A percentile compares a stretch with the other conserved stretches of the same genome.
phyloP scores from a whole-genome alignment of 768 basidiomycete species.

The Fibroporia radiculosa region DNA sequence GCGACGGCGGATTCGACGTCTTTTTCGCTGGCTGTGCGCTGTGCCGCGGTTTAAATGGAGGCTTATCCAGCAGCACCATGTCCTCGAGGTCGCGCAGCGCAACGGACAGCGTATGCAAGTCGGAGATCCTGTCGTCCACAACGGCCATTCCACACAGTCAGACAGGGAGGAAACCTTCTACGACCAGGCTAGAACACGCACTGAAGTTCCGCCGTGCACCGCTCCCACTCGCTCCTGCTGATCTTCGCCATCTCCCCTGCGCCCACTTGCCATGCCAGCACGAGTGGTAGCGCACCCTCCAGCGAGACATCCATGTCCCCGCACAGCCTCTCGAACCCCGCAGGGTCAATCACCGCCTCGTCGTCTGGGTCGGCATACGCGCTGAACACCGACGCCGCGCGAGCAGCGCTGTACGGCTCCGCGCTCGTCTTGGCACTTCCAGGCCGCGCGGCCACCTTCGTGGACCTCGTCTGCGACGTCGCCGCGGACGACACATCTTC shows the following conservation, averaged over 20 bases:
- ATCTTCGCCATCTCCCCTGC: slow-evolving; percentile 70
- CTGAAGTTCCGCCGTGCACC: slow-evolving; percentile 41
- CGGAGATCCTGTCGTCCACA: slow-evolving; percentile 35
- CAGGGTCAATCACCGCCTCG: slow-evolving; percentile 54
- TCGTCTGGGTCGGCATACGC: slow-evolving; percentile 49
- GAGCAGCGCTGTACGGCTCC: slow-evolving; percentile 41
- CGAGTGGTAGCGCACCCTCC: slow-evolving; percentile 64
- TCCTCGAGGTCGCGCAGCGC: slow-evolving; percentile 56
- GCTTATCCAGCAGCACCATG: slow-evolving; percentile 45
- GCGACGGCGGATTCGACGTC: slow-evolving; percentile 28
- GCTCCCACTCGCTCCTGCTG: slow-evolving; percentile 61
- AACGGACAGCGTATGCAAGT: slow-evolving; percentile 38
- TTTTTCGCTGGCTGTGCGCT: slow-evolving; percentile 27
- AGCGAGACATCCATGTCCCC: slow-evolving; percentile 61
- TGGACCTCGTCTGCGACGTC: slow-evolving; percentile 10
- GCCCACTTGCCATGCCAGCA: slow-evolving; percentile 69
- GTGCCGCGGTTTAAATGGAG: slow-evolving; percentile 22
- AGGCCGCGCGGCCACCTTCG: too few relatives aligned
- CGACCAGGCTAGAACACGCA: slow-evolving; percentile 21
- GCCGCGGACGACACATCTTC: neutral
- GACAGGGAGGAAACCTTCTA: slow-evolving; percentile 3
- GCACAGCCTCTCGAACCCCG: slow-evolving; percentile 67
- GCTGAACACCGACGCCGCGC: slow-evolving; percentile 50
- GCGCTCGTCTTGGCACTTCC: too few relatives aligned
- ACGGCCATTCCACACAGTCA: slow-evolving; percentile 2